Evolutionary conservation across 1,139 yeast genomes (phyloP).

Genomic region (Suhomyces guaymorum): DNA sequence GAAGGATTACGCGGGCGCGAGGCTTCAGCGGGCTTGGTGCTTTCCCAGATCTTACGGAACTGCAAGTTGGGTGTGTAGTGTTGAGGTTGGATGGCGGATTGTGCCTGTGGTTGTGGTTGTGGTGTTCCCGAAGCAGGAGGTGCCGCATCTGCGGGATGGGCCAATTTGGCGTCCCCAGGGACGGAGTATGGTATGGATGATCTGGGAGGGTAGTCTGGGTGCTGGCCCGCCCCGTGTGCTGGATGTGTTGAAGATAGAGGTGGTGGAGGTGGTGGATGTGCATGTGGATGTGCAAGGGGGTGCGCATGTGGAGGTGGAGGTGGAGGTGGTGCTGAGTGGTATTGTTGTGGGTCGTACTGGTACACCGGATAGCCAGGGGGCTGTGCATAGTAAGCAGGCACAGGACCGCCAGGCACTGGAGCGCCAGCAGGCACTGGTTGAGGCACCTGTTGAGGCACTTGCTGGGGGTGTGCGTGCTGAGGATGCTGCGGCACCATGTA

Average conservation of each 20-base stretch:
- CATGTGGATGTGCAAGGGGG: slow-evolving; percentile 3
- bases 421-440: slow-evolving; percentile 1
- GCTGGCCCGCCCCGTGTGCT: slow-evolving; percentile 10
- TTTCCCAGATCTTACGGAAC: slow-evolving; percentile 45
- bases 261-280: slow-evolving; percentile 2
- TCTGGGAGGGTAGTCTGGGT: no score
- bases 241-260: slow-evolving; percentile 1
- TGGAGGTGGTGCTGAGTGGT: slow-evolving; percentile 3
- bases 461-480: slow-evolving; percentile 1
- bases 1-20: slow-evolving; percentile 34
- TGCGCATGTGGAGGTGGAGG: slow-evolving; percentile 6
- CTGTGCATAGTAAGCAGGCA: not conserved
- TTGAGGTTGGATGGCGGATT: slow-evolving; percentile 13
- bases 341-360: not conserved
- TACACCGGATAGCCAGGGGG: not conserved
- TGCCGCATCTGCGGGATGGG: slow-evolving; percentile 2
- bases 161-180: no score
- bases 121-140: no score
- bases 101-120: no score
- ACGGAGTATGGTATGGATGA: no score
- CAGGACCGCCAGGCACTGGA: no score
- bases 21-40: slow-evolving; percentile 12
- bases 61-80: slow-evolving; percentile 35
- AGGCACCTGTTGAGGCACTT: slow-evolving; percentile 1
- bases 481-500: slow-evolving; percentile 9